phyloP scores from a whole-genome alignment of 805 yeast species.

The Clavispora carvajalis region DNA sequence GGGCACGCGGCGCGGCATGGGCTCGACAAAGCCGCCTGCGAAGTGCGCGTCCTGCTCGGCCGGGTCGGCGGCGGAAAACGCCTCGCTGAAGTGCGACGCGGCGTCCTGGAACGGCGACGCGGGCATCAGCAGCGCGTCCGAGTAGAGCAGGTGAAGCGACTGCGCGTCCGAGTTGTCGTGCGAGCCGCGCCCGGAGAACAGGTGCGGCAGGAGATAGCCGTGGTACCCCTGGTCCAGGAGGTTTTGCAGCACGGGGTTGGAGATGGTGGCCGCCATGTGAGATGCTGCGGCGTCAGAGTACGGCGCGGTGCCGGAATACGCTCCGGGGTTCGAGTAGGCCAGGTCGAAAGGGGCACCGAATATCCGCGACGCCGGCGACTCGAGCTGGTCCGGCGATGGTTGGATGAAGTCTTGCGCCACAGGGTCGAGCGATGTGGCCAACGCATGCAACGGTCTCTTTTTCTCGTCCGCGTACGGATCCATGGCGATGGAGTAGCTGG shows the following conservation, averaged over 20 bases:
- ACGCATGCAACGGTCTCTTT: too few species aligned
- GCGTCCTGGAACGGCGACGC: constrained; percentile 36
- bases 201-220: neutral
- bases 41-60: too few species aligned
- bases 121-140: constrained; percentile 34
- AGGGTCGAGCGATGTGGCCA: neutral
- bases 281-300: neutral
- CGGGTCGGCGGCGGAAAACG: constrained; percentile 2
- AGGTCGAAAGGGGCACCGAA: too few species aligned
- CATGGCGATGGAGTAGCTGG: too few species aligned
- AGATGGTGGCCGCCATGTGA: neutral
- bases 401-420: neutral
- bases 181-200: neutral
- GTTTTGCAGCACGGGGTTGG: neutral
- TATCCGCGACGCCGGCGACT: neutral
- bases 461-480: neutral
- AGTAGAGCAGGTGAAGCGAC: constrained; percentile 22
- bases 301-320: too few species aligned
- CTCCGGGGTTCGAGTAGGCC: too few species aligned
- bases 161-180: constrained; percentile 7
- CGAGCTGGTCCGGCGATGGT: neutral
- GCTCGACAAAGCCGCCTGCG: constrained; percentile 2
- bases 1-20: neutral
- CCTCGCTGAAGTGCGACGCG: constrained; percentile 25
- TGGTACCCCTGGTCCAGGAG: neutral